phyloP scores from a whole-genome alignment of 768 basidiomycete genomes.

The Leccinum uliginosum region DNA sequence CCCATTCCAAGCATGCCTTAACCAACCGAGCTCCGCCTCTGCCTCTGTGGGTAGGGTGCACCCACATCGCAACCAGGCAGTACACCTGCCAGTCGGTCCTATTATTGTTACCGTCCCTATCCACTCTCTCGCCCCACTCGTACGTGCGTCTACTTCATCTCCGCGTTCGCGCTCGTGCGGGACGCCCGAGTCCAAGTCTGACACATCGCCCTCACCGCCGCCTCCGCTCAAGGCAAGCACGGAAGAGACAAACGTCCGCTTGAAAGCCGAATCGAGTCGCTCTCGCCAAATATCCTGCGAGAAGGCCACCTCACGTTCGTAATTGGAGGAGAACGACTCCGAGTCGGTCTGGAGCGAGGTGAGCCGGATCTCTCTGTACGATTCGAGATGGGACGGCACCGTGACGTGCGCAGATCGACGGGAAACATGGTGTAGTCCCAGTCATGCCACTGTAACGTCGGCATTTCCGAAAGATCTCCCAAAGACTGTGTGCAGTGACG shows the following conservation, averaged over 20 bases:
- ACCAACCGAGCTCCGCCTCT: slow-evolving; percentile 17
- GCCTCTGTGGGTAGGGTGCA: slow-evolving; percentile 25
- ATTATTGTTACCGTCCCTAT: slow-evolving; percentile 15
- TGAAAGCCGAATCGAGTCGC: slow-evolving; percentile 13
- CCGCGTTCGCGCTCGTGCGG: not conserved
- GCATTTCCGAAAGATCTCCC: not conserved
- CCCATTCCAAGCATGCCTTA: slow-evolving; percentile 24
- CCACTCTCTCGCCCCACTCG: slow-evolving; percentile 10
- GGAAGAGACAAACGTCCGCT: slow-evolving; percentile 14
- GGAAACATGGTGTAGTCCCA: slow-evolving; percentile 16
- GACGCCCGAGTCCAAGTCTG: not conserved
- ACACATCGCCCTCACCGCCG: not conserved
- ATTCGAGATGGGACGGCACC: slow-evolving; percentile 23
- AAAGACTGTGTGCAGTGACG: not conserved
- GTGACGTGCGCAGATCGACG: slow-evolving; percentile 10
- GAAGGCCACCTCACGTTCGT: slow-evolving; percentile 20
- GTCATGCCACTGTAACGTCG: not conserved
- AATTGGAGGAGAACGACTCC: slow-evolving; percentile 18
- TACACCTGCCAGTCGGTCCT: slow-evolving; percentile 21
- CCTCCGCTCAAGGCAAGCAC: not conserved
- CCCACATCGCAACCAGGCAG: slow-evolving; percentile 25
- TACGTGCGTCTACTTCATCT: not conserved
- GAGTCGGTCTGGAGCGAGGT: slow-evolving; percentile 21
- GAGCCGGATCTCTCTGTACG: slow-evolving; percentile 21
- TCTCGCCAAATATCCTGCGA: slow-evolving; percentile 21